Evolutionary conservation across 1,284 basidiomycete genomes (phyloP), one percentile per base, ranked within the genome.

Genomic region (Gomphus bonarii): DNA sequence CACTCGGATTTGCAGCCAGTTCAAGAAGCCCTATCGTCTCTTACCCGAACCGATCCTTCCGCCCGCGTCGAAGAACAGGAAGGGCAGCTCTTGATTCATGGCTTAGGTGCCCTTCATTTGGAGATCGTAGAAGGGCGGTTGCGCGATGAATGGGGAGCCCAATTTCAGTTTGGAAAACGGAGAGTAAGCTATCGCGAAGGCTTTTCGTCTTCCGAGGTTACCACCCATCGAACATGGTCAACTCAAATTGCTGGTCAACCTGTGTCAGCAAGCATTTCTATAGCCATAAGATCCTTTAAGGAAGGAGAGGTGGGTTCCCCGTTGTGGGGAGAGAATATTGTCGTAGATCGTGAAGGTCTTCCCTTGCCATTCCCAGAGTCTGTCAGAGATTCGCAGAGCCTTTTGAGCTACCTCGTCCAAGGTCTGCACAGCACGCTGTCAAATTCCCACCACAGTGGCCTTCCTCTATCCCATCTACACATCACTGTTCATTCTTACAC

Each of bases 31-130:
- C 72, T 95, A 20, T 73, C 77, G 36, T 75, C 87, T 7, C 75
- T 95, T 25, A 75, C 83, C n/a, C 84, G 91, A 9, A 94, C 91
- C 1, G 91, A 95, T 64, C 91, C 91, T 12, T 91, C 88, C 1
- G 78, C 93, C 31, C 83, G 88, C 5, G 73, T 86, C 22, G 88
- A 91, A 59, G 73, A 74, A 9, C 82, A 87, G 56, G 89, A 93
- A 60, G 90, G 90, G 0, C 91, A 95, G 65, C 75, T 89, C 38
- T 77, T 95, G 38, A 77, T 92, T 1, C 88, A 91, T 62, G 91
- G 91, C 3, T 80, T 94, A 57, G 91, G 91, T 12, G 82, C 88
- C 40, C 75, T 95, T 30, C 91, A 95, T 67, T 77, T 95, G 7
- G 91, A 95, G 68, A 93, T 95, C 58, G 78, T 92, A 1, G 88